Percentiles rank a stretch among this genome's conserved stretches.
Evolutionary conservation across 1,284 basidiomycete genomes (phyloP).

Genomic region (Rhodotorula glutinis): DNA sequence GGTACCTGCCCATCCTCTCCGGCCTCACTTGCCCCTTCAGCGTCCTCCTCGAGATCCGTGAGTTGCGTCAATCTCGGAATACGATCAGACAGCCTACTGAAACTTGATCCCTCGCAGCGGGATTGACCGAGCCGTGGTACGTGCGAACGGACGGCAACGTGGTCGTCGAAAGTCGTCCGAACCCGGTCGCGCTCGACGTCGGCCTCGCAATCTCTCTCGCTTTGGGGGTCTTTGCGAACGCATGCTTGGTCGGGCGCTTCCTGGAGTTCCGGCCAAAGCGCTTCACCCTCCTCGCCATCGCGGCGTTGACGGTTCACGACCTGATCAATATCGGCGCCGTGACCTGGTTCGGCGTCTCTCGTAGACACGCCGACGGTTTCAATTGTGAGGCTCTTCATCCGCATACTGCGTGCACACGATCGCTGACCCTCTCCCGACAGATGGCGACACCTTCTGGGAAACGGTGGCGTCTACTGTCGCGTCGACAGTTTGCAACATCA

Average conservation of each 20-base stretch:
- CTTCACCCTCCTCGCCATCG: constrained; percentile 53
- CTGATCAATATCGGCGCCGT: constrained; percentile 65
- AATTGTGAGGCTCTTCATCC: not conserved
- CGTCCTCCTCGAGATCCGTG: constrained; percentile 60
- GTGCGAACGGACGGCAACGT: constrained; percentile 47
- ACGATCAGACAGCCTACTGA: too few relatives aligned
- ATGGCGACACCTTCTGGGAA: constrained; percentile 70
- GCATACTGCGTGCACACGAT: too few relatives aligned
- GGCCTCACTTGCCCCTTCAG: constrained; percentile 71
- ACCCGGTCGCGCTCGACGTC: constrained; percentile 60
- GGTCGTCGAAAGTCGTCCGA: constrained; percentile 56
- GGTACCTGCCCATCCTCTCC: constrained; percentile 61
- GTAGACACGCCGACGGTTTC: constrained; percentile 61
- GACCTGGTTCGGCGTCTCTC: constrained; percentile 62
- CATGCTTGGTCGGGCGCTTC: constrained; percentile 66
- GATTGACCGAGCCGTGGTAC: constrained; percentile 57
- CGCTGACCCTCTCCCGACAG: too few relatives aligned
- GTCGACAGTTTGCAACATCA: constrained; percentile 66
- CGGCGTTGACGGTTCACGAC: constrained; percentile 62
- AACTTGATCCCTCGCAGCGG: constrained; percentile 56
- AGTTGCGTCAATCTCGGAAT: not conserved
- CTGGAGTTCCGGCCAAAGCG: constrained; percentile 51
- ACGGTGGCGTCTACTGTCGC: constrained; percentile 70
- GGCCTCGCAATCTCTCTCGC: constrained; percentile 66
- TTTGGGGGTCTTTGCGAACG: constrained; percentile 67